Evolutionary conservation across 2,329 filamentous ascomycete species (phyloP).

Genomic region (Mycosphaerella sp.): DNA sequence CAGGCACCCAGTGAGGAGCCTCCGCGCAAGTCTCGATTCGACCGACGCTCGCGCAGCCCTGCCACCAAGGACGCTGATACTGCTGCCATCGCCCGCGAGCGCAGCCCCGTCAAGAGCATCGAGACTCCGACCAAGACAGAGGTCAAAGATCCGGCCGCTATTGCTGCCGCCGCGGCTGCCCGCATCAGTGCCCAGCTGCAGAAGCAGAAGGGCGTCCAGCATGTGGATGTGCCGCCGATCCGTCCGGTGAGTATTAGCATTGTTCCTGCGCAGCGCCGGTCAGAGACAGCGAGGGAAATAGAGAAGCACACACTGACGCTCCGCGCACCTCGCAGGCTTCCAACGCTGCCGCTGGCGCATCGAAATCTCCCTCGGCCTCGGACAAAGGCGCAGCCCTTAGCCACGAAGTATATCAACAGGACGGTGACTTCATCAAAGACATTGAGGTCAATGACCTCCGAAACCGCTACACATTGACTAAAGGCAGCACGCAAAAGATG

Average conservation of each 20-base stretch:
- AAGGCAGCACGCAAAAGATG: constrained; percentile 97
- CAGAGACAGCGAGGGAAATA: not conserved
- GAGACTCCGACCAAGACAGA: constrained; percentile 40
- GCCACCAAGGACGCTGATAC: constrained; percentile 57
- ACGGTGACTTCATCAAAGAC: constrained; percentile 97
- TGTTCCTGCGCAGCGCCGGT: constrained; percentile 24
- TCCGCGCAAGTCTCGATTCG: constrained; percentile 65
- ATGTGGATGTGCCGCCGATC: constrained; percentile 82
- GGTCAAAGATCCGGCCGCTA: constrained; percentile 43
- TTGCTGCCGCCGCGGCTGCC: constrained; percentile 71
- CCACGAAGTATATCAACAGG: constrained; percentile 85
- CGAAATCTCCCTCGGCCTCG: constrained; percentile 47
- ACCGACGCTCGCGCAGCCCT: constrained; percentile 68
- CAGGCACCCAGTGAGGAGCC: constrained; percentile 78
- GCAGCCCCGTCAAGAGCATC: constrained; percentile 64
- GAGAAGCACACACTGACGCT: constrained; percentile 3
- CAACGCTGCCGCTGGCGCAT: constrained; percentile 43
- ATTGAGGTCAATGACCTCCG: constrained; percentile 98
- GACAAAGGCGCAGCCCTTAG: constrained; percentile 57
- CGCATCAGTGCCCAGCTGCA: constrained; percentile 45
- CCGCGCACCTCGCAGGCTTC: constrained; percentile 6
- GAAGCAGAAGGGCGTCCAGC: constrained; percentile 76
- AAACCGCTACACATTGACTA: constrained; percentile 94
- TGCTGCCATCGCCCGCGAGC: constrained; percentile 56
- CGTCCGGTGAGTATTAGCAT: constrained; percentile 46